Base-by-base conservation (phyloP, 106 monocot genomes). In the Triglochin maritima region DNA sequence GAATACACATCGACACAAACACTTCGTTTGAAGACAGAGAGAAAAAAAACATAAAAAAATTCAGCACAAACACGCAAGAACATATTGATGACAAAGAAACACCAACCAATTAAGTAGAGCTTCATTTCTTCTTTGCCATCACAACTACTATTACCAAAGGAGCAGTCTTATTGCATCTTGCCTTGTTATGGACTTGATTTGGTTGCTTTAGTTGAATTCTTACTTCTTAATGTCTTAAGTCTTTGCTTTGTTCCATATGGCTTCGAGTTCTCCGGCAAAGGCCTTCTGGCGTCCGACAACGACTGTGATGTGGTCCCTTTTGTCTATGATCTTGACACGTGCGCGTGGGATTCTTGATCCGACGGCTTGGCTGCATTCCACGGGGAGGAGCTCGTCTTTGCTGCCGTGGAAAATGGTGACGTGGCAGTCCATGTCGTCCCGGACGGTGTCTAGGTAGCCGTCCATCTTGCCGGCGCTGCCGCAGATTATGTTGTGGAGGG, bases 401-500 rank as follows among this genome's bases (percentile, higher is more conserved):
- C 72, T 10, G 47, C 89, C 89, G 57, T 89, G 89, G 76, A 81
- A 82, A 50, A 89, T 69, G 2, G 78, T 81, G 10, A 89, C 85
- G 17, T 79, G 76, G 76, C 89, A 89, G 47, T 46, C 81, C 16
- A 83, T 73, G 55, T 74, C 70, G 50, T 83, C 80, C 43, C 81
- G 50, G 6, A 85, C 80, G 2, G 70, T 48, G 50, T 83, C 89
- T 0, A 89, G 79, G 69, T 81, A 85, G 47, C 69, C 56, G 59
- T 89, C 89, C 46, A 89, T 62, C 73, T 82, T 89, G 7, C 70
- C 68, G 1, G 76, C 89, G 49, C 83, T 85, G 54, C 85, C 89
- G 60, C 85, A 89, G 52, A 89, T 85, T 72, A 89, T 71, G 69
- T 89, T 89, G 77, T 89, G 89, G n/a, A 89, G 73, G 0, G 89